A percentile compares a stretch with the other conserved stretches of the same genome.
Evolutionary conservation across 148 eudicot species (phyloP).

Genomic region (Vaccinium vitisidaea): DNA sequence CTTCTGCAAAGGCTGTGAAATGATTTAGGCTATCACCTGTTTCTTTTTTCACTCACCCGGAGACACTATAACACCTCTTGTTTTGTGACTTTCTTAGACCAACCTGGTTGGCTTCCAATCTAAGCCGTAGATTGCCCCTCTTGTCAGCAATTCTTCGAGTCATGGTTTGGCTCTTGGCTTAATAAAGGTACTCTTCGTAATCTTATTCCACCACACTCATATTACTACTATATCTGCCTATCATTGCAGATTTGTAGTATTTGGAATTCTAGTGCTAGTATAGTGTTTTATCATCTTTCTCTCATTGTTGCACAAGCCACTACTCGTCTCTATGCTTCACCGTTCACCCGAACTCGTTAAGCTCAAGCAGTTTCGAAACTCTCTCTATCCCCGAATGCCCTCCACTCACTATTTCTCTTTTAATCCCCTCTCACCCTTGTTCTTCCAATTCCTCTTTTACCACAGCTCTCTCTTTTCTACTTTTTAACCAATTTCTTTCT

Average conservation of each 20-base stretch:
- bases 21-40: too few species aligned
- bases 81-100: neutral
- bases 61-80: neutral
- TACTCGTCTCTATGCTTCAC: neutral
- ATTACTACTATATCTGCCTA: neutral
- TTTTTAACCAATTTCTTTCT: too few species aligned
- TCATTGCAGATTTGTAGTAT: neutral
- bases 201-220: neutral
- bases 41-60: neutral
- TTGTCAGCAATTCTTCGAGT: neutral
- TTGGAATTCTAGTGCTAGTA: neutral
- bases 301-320: neutral
- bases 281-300: neutral
- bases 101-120: neutral
- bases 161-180: neutral
- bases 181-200: neutral
- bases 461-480: too few species aligned
- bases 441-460: too few species aligned
- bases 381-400: neutral
- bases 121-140: neutral
- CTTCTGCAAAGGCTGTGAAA: too few species aligned
- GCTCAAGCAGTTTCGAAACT: neutral
- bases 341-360: neutral
- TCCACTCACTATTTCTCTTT: neutral
- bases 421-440: too few species aligned